phyloP scores from a whole-genome alignment of 2,329 filamentous ascomycete species.

The Fusarium stilboides region DNA sequence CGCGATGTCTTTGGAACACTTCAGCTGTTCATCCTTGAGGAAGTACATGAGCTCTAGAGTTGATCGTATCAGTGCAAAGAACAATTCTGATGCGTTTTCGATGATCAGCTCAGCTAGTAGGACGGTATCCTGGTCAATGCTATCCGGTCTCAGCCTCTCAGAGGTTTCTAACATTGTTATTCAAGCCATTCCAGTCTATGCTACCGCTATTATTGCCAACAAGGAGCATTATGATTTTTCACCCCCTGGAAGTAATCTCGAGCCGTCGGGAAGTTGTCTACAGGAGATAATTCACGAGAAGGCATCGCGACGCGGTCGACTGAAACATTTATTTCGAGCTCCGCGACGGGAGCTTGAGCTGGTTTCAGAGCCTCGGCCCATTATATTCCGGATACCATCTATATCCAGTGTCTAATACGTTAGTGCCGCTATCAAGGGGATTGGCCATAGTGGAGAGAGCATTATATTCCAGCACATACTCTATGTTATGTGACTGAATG shows the following conservation, averaged over 20 bases:
- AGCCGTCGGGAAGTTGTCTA: too few relatives aligned
- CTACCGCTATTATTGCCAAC: slow-evolving; percentile 18
- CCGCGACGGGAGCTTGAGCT: background rate
- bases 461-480: too few relatives aligned
- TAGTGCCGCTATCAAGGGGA: too few relatives aligned
- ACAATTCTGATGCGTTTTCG: slow-evolving; percentile 21
- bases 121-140: slow-evolving; percentile 25
- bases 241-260: background rate
- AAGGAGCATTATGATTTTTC: slow-evolving; percentile 14
- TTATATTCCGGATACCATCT: too few relatives aligned
- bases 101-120: slow-evolving; percentile 21
- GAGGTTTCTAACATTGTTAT: slow-evolving; percentile 26
- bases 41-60: slow-evolving; percentile 21
- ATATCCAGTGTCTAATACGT: too few relatives aligned
- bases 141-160: slow-evolving; percentile 25
- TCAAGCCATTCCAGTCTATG: slow-evolving; percentile 23
- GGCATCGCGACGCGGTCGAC: background rate
- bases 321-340: background rate
- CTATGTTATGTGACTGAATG: too few relatives aligned
- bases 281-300: background rate
- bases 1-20: background rate
- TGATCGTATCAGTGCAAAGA: slow-evolving; percentile 3
- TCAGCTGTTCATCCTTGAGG: slow-evolving; percentile 17
- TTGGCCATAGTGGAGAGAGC: too few relatives aligned
- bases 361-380: background rate